Percentiles rank a stretch among this genome's conserved stretches.
Conservation (phyloP, 345 rosid species). For the Hypericum androsaemum region DNA sequence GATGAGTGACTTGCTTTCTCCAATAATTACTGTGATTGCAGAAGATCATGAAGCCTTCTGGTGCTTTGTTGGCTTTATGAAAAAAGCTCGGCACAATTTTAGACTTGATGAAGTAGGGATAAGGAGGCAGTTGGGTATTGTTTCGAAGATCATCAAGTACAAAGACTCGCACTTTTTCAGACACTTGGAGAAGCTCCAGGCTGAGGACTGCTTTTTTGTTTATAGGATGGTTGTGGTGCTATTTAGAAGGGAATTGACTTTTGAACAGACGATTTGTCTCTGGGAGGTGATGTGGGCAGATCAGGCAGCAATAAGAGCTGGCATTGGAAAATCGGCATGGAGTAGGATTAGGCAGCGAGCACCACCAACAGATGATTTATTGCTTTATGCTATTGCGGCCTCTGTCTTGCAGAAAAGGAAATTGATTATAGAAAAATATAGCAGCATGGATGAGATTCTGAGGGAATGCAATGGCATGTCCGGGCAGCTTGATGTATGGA, state of each 20-base stretch:
- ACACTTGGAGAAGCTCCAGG: slow-evolving; percentile 87
- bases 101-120: slow-evolving; percentile 92
- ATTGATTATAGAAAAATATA: slow-evolving; percentile 73
- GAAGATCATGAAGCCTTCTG: slow-evolving; percentile 80
- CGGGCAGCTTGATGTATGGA: slow-evolving; percentile 87
- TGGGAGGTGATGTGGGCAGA: slow-evolving; percentile 99
- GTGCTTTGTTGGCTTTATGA: slow-evolving; percentile 94
- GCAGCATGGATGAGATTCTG: slow-evolving; percentile 94
- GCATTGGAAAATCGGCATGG: slow-evolving; percentile 71
- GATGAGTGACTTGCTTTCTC: slow-evolving; percentile 91
- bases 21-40: slow-evolving; percentile 62
- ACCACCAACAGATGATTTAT: slow-evolving; percentile 79
- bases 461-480: slow-evolving; percentile 92
- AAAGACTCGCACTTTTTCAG: slow-evolving; percentile 70
- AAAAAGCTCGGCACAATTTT: slow-evolving; percentile 83
- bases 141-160: slow-evolving; percentile 75
- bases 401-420: slow-evolving; percentile 92
- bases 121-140: slow-evolving; percentile 63
- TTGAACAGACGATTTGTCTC: slow-evolving; percentile 81
- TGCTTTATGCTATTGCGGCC: slow-evolving; percentile 92
- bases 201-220: slow-evolving; percentile 86
- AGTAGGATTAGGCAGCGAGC: slow-evolving; percentile 77
- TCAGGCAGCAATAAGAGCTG: slow-evolving; percentile 72
- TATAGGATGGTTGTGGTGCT: slow-evolving; percentile 94
- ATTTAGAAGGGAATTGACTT: slow-evolving; percentile 69